Evolutionary conservation across 257 asterid species (phyloP).

Genomic region (Craterostigma plantagineum): DNA sequence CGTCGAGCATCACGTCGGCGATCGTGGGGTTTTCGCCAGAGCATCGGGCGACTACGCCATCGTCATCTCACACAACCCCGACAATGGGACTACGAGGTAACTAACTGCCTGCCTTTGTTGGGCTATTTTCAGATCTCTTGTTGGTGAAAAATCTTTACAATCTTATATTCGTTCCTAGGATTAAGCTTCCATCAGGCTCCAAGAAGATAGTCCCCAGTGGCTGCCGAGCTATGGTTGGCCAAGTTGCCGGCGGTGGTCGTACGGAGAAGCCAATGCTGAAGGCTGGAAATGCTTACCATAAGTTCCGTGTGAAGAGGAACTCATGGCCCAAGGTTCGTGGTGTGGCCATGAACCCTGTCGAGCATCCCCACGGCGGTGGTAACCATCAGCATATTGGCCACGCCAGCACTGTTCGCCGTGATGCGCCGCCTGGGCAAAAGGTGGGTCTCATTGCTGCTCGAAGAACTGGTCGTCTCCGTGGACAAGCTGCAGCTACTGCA

Average conservation of each 20-base stretch:
- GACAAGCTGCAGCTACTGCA: constrained; percentile 1
- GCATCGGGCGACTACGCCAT: constrained; percentile 5
- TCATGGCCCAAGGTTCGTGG: constrained; percentile 4
- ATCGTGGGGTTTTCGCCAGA: constrained; percentile 1
- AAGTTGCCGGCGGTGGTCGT: not conserved
- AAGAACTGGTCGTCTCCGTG: constrained; percentile 5
- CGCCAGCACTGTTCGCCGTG: no score
- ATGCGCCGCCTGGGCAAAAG: not conserved
- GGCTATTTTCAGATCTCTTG: no score
- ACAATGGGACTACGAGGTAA: constrained; percentile 4
- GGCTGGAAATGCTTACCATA: constrained; percentile 3
- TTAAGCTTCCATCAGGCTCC: not conserved
- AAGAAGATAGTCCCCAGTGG: not conserved
- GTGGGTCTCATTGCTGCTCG: constrained; percentile 4
- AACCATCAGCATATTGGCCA: no score
- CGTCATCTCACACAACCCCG: constrained; percentile 4
- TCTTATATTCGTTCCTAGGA: not conserved
- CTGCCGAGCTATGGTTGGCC: not conserved
- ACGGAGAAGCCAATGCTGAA: constrained; percentile 1
- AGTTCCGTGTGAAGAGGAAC: constrained; percentile 2
- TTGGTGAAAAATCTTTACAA: not conserved
- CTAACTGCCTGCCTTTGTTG: not conserved
- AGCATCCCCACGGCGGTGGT: no score
- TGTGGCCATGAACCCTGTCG: not conserved
- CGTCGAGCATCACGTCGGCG: constrained; percentile 3